Base-by-base conservation (phyloP, 1,139 yeast species). In the Taphrina flavorubra region DNA sequence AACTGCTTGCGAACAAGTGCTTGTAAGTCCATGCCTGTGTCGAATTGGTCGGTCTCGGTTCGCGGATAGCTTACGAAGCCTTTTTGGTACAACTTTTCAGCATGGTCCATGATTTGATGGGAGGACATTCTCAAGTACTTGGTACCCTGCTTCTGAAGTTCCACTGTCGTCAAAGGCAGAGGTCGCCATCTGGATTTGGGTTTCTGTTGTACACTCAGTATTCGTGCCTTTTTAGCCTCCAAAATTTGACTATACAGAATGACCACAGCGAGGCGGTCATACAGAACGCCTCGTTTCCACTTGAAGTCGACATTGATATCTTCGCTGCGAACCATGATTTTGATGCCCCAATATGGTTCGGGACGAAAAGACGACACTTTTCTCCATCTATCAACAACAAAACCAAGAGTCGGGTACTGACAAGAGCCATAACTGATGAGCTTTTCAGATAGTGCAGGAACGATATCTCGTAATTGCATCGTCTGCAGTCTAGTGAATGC, bases 401-500 rank as follows among this genome's bases (percentile, higher is more conserved):
- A 95, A 1, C 99, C 98, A 66, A 95, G 80, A 0, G 99, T 94
- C 0, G 99, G 99, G 74, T 94, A 94, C 76, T 95, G 99, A 76
- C 99, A 95, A 0, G 97, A 86, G 0, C 99, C 72, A 74, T 78
- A 34, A 78, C 79, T 55, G 79, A 73, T 66, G 39, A 73, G 47
- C 16, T 69, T 57, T 20, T 69, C 66, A 18, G 64, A 67, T 34
- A 72, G 70, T 11, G 72, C 73, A 53, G 75, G 69, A 53, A 80
- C 73, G 0, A 73, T 65, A 3, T 65, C 73, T 69, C 81, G 81
- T 65, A 86, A 81, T 42, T 81, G 74, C 68, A 83, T 82, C 0
- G 94, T 87, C 70, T 88, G 82, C 46, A 91, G 81, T 65, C 99
- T 81, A 0, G 99, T 94, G 74, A 94, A 90, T 13, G 96, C 88